These are phyloP conservation scores for Sclerotinia minor DNA, from an alignment of 2,329 filamentous ascomycete species.

Conservation along the genomic window DNA sequence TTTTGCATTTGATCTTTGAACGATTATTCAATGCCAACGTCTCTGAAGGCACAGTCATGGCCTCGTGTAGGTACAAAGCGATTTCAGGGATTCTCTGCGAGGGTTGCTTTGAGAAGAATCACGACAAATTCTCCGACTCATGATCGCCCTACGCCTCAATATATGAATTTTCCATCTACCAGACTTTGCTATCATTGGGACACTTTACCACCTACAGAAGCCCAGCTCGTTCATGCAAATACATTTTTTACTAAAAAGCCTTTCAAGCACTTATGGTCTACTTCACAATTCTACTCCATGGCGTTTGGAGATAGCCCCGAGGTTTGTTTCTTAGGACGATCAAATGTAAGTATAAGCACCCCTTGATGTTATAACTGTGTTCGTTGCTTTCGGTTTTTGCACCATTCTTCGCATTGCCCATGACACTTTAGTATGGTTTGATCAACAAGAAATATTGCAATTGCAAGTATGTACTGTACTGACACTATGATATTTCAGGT, in stretches of 20 bases:
- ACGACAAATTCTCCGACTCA: constrained; percentile 15
- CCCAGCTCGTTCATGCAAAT: constrained; percentile 48
- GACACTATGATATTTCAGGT: constrained; percentile 38
- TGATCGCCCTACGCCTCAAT: constrained; percentile 15
- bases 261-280: constrained; percentile 59
- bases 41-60: constrained; percentile 25
- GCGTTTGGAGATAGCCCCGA: constrained; percentile 48
- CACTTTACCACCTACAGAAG: constrained; percentile 46
- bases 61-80: constrained; percentile 6
- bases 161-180: constrained; percentile 19
- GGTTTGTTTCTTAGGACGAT: constrained; percentile 62
- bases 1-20: background rate
- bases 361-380: background rate
- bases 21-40: constrained; percentile 22
- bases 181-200: constrained; percentile 52
- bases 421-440: background rate
- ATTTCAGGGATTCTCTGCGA: constrained; percentile 1
- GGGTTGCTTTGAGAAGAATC: background rate
- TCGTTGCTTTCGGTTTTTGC: background rate
- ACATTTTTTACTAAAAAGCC: constrained; percentile 49
- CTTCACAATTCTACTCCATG: constrained; percentile 59
- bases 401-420: background rate
- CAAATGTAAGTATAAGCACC: constrained; percentile 50
- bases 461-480: background rate
- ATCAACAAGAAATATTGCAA: background rate